Conservation (phyloP, 2,329 filamentous ascomycete genomes). For the Colletotrichum tropicicola region DNA sequence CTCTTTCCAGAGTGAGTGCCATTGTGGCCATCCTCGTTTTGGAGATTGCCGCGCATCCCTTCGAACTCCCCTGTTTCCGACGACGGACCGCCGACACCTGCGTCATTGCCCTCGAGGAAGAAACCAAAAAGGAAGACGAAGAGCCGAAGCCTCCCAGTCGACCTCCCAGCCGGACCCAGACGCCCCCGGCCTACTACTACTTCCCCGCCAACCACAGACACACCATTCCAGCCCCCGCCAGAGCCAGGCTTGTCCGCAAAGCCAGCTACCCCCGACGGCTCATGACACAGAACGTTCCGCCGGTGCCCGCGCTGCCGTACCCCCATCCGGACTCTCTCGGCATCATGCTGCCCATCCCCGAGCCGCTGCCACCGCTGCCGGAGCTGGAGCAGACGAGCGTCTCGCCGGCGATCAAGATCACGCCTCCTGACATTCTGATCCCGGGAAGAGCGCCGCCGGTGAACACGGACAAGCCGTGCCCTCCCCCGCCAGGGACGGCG, state of each 20-base stretch:
- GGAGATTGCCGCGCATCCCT: constrained; percentile 33
- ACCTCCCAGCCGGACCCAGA: constrained; percentile 7
- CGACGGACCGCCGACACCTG: constrained; percentile 11
- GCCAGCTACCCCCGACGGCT: constrained; percentile 12
- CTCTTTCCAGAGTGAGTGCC: background rate
- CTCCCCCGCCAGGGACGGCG: constrained; percentile 30
- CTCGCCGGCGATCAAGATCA: constrained; percentile 10
- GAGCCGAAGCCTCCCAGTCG: constrained; percentile 9
- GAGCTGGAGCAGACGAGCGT: constrained; percentile 16
- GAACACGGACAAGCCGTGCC: constrained; percentile 19
- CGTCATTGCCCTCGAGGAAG: constrained; percentile 24
- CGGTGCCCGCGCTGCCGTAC: constrained; percentile 13
- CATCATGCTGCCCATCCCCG: constrained; percentile 25
- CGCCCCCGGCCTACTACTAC: constrained; percentile 27
- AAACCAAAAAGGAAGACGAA: constrained; percentile 23
- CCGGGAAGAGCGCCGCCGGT: constrained; percentile 14
- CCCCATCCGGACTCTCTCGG: constrained; percentile 27
- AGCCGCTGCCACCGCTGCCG: constrained; percentile 22
- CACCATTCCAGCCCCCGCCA: constrained; percentile 14
- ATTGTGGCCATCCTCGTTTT: constrained; percentile 32
- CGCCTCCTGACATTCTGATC: constrained; percentile 23
- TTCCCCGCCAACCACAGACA: constrained; percentile 21
- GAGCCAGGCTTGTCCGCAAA: constrained; percentile 21
- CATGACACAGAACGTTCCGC: background rate
- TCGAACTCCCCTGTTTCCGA: constrained; percentile 34